Evolutionary conservation across 2,329 filamentous ascomycete species (phyloP).

Genomic region (Tolypocladium tropicale): DNA sequence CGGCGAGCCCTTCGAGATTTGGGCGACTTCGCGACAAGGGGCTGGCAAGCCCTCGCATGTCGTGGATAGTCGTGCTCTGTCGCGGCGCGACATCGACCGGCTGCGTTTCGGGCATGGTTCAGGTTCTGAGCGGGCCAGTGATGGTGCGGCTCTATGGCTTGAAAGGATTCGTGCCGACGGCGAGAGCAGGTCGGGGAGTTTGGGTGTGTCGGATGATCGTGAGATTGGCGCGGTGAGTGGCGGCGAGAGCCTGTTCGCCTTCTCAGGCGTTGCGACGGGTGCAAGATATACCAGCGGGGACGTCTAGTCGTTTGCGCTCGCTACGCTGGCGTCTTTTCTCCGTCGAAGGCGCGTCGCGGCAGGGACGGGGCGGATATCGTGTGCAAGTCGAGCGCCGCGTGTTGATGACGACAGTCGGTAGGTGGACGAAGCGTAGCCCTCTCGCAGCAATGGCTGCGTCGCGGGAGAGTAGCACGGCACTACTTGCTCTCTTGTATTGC

Average conservation of each 20-base stretch:
- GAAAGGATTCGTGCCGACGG: neutral
- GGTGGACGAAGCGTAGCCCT: neutral
- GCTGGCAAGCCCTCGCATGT: conserved; percentile 8
- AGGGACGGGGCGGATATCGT: neutral
- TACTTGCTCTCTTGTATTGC: neutral
- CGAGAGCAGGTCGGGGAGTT: neutral
- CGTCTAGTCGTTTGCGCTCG: neutral
- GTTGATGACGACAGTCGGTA: neutral
- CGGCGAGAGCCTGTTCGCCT: neutral
- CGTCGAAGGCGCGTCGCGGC: neutral
- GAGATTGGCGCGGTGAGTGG: neutral
- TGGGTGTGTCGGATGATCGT: neutral
- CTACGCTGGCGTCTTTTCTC: too few species aligned
- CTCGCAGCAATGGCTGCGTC: neutral
- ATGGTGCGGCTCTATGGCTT: neutral
- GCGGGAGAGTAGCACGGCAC: neutral
- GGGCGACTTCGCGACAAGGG: conserved; percentile 16
- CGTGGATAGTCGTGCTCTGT: neutral
- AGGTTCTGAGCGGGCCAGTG: too few species aligned
- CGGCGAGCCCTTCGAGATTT: conserved; percentile 54
- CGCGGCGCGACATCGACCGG: conserved; percentile 7
- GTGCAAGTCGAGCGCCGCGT: neutral
- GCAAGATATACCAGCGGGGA: too few species aligned
- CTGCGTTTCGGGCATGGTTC: conserved; percentile 9
- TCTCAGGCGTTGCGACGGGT: neutral